These are phyloP conservation scores for Penicillium corylophilum DNA, from an alignment of 2,329 filamentous ascomycete genomes.

Conservation along the genomic window DNA sequence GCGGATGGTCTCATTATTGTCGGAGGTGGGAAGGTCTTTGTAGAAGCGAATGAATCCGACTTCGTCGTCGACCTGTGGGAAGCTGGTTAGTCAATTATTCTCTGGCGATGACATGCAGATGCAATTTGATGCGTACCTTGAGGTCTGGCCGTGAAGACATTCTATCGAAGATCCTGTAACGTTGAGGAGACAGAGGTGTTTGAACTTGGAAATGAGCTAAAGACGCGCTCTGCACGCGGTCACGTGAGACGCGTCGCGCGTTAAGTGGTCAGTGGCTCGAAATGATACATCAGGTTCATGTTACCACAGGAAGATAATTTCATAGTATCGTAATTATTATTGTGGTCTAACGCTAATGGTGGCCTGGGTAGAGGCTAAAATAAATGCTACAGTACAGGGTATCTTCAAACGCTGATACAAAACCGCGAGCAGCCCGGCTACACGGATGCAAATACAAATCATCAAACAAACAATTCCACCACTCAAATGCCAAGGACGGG, in stretches of 20 bases:
- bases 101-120: not conserved
- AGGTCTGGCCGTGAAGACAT: slow-evolving; percentile 73
- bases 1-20: slow-evolving; percentile 67
- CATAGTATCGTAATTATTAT: slow-evolving; percentile 12
- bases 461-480: slow-evolving; percentile 13
- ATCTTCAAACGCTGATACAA: slow-evolving; percentile 30
- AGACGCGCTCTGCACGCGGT: slow-evolving; percentile 28
- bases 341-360: slow-evolving; percentile 19
- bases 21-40: slow-evolving; percentile 72
- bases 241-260: slow-evolving; percentile 40
- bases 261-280: slow-evolving; percentile 10
- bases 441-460: slow-evolving; percentile 22
- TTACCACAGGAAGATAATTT: not conserved
- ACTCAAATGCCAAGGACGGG: slow-evolving; percentile 14
- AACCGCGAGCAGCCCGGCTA: slow-evolving; percentile 25
- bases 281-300: not conserved
- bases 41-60: slow-evolving; percentile 96
- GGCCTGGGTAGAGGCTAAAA: slow-evolving; percentile 13
- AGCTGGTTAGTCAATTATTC: slow-evolving; percentile 6
- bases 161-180: slow-evolving; percentile 27
- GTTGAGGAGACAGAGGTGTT: slow-evolving; percentile 10
- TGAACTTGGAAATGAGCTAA: slow-evolving; percentile 12
- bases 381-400: slow-evolving; percentile 22
- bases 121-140: slow-evolving; percentile 54
- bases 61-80: slow-evolving; percentile 82